Evolutionary conservation across 2,329 filamentous ascomycete genomes (phyloP), one percentile per base, ranked within the genome.

Genomic region (Neofusicoccum sp.): DNA sequence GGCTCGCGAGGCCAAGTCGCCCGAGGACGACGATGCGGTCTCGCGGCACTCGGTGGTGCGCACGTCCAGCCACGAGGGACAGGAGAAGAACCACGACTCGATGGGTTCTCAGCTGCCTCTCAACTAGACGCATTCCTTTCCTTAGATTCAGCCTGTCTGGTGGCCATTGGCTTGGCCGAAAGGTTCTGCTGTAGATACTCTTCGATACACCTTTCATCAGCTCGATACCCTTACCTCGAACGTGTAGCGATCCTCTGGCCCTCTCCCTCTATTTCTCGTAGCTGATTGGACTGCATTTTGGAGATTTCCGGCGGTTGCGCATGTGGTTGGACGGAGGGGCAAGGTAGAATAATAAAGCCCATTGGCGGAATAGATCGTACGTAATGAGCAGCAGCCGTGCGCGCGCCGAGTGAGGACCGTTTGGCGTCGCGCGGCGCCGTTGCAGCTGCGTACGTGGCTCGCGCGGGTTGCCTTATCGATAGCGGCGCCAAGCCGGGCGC

Each of bases 1-100:
- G 65, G 88, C 85, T 20, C 82, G 90, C 64, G 88, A 93, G 67
- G 85, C 92, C 49, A 78, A 70, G 62, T 60, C 68, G 40, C 63
- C 68, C 7, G 74, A 82, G 60, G 78, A 79, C 45, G 70, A 66
- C 20, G 73, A 72, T 56, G 67, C 41, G 6, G 14, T 38, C 7
- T 62, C 61, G 12, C 56, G 26, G 4, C 61, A 62, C 40, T 54
- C 47, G 16, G 20, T 53, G 7, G 49, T 60, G 20, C 44, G 58
- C 28, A 43, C 30, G 5, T 26, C 24, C 16, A 48, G 41, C 56
- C 63, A 53, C 24, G 45, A 62, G 0, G 30, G 45, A n/a, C 60
- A 44, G 14, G 60, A 62, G 45, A 62, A 62, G 60, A 62, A 40
- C 54, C 54, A 59, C 26, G 60, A 59, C 45, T 62, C 60, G 41